Conservation (phyloP, 2,329 filamentous ascomycete species). For the Tolypocladium pustulatum region DNA sequence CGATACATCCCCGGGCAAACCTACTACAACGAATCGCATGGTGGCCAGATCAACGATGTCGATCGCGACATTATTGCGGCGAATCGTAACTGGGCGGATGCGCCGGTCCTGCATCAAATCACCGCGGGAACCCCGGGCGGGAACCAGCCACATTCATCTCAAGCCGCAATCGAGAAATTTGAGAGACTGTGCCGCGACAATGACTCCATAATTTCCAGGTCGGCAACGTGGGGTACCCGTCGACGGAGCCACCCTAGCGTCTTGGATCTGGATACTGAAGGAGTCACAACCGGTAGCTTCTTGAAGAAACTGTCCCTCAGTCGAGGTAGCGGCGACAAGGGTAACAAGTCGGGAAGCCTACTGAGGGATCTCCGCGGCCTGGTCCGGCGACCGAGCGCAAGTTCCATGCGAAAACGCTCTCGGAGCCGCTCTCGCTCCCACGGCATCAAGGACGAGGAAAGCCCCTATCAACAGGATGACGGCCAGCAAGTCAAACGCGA, state of each 20-base stretch:
- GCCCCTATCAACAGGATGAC: conserved; percentile 7
- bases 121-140: conserved; percentile 15
- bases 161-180: conserved; percentile 43
- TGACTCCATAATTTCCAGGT: conserved; percentile 48
- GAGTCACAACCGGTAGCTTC: conserved; percentile 48
- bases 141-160: conserved; percentile 38
- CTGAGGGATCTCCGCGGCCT: conserved; percentile 40
- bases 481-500: conserved; percentile 30
- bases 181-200: conserved; percentile 42
- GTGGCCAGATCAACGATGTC: conserved; percentile 29
- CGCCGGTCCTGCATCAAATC: conserved; percentile 37
- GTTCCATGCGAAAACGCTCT: conserved; percentile 33
- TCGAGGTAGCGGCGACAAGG: conserved; percentile 25
- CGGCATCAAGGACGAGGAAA: conserved; percentile 19
- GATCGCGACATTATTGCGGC: conserved; percentile 41
- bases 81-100: conserved; percentile 37
- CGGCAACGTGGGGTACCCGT: conserved; percentile 61
- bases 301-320: conserved; percentile 51
- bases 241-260: conserved; percentile 53
- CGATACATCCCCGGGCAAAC: conserved; percentile 35
- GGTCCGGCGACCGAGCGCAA: conserved; percentile 38
- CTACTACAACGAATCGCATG: conserved; percentile 32
- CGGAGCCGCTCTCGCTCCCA: conserved; percentile 18
- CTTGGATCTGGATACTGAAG: conserved; percentile 43
- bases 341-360: conserved; percentile 34